Evolutionary conservation across 1,284 basidiomycete genomes (phyloP).

Genomic region (Boletus sp.): DNA sequence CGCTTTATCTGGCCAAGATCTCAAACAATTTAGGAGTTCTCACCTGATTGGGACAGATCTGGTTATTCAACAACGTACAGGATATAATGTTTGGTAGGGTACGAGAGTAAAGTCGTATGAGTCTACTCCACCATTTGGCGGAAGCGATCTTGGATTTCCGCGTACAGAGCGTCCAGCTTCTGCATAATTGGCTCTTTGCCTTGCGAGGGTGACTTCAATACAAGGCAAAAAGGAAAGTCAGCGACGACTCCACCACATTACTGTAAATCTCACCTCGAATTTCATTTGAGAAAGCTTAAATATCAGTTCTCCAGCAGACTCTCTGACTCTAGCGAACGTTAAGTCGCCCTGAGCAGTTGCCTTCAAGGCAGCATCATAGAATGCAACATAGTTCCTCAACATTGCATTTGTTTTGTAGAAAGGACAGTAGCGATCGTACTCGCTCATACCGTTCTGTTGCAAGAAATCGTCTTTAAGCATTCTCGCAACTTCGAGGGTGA

Average conservation of each 20-base stretch:
- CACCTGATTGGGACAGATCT: background rate
- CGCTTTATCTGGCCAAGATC: too few relatives aligned
- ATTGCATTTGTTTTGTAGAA: constrained; percentile 98
- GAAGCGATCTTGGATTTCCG: constrained; percentile 88
- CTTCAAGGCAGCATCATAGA: constrained; percentile 85
- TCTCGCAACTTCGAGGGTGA: constrained; percentile 94
- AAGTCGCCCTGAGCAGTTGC: constrained; percentile 83
- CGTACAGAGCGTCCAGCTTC: constrained; percentile 75
- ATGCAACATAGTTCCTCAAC: constrained; percentile 94
- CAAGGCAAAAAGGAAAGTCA: constrained; percentile 22
- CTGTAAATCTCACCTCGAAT: constrained; percentile 69
- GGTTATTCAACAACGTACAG: background rate
- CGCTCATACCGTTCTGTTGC: constrained; percentile 98
- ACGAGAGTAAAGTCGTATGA: constrained; percentile 16
- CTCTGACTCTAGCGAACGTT: constrained; percentile 92
- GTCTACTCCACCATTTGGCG: constrained; percentile 76
- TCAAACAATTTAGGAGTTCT: too few relatives aligned
- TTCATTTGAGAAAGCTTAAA: constrained; percentile 98
- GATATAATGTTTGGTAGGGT: constrained; percentile 23
- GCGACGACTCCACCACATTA: constrained; percentile 4
- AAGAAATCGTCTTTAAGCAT: constrained; percentile 99
- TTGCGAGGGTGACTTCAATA: constrained; percentile 72
- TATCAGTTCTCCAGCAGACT: constrained; percentile 83
- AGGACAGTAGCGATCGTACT: constrained; percentile 96
- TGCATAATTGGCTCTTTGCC: constrained; percentile 76